A percentile compares a stretch with the other conserved stretches of the same genome.
These are phyloP conservation scores for Chaetomiaceae sp. DNA, from an alignment of 2,329 filamentous ascomycete genomes.

Conservation along the genomic window DNA sequence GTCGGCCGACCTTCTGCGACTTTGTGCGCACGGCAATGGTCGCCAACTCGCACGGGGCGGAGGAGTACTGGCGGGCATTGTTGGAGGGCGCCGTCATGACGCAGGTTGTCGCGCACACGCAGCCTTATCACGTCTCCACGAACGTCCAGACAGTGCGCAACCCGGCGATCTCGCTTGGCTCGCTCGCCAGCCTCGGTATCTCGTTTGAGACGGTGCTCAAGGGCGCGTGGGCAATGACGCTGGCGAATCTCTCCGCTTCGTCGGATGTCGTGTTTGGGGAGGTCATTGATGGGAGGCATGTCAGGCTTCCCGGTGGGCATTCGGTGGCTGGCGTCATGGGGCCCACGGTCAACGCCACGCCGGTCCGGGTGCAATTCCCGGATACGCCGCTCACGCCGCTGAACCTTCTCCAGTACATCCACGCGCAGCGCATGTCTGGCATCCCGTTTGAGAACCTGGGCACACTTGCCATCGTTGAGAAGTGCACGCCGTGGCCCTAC, in stretches of 20 bases:
- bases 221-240: constrained; percentile 53
- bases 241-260: constrained; percentile 45
- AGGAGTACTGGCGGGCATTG: constrained; percentile 43
- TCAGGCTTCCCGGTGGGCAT: constrained; percentile 43
- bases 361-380: constrained; percentile 46
- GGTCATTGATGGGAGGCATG: constrained; percentile 45
- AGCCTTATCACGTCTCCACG: constrained; percentile 37
- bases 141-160: constrained; percentile 39
- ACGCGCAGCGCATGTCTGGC: constrained; percentile 45
- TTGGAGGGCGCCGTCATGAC: constrained; percentile 46
- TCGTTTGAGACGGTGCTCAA: constrained; percentile 52
- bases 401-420: constrained; percentile 45
- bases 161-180: constrained; percentile 36
- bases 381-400: constrained; percentile 42
- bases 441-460: constrained; percentile 49
- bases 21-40: constrained; percentile 40
- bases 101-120: constrained; percentile 39
- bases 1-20: constrained; percentile 44
- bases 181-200: constrained; percentile 41
- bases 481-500: constrained; percentile 51
- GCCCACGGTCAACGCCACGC: constrained; percentile 42
- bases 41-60: constrained; percentile 35
- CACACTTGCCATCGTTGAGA: constrained; percentile 47
- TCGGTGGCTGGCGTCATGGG: constrained; percentile 52
- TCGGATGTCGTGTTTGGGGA: constrained; percentile 56